These are phyloP conservation scores for Ensete glaucum DNA, from an alignment of 176 grass and related monocot species.

Conservation along the genomic window DNA sequence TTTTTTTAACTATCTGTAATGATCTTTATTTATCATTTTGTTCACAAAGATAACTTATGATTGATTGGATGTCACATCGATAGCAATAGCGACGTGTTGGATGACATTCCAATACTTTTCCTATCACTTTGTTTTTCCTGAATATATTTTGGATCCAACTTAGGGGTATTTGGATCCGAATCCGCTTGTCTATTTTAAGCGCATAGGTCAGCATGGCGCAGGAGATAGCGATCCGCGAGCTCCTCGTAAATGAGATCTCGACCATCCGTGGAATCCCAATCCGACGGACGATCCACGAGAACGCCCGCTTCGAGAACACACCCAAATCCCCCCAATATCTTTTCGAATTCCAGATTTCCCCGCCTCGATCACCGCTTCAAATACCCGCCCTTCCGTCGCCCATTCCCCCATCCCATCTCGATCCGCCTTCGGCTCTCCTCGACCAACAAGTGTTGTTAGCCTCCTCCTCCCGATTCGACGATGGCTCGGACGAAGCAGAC, in stretches of 20 bases:
- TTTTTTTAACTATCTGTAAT: no score
- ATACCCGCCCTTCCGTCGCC: background rate
- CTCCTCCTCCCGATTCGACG: background rate
- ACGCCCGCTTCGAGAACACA: background rate
- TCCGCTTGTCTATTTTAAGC: no score
- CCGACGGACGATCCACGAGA: constrained; percentile 34
- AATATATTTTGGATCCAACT: no score
- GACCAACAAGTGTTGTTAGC: background rate
- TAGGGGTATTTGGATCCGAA: no score
- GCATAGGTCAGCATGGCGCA: no score
- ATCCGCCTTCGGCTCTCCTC: background rate
- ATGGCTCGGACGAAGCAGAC: constrained; percentile 92
- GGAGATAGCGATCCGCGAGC: constrained; percentile 18
- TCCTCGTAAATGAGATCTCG: background rate
- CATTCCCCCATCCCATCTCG: background rate
- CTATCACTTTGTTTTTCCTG: no score
- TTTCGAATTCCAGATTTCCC: constrained; percentile 3
- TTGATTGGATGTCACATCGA: no score
- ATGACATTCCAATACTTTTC: no score
- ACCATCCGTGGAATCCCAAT: constrained; percentile 18
- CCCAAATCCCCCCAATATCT: constrained; percentile 2
- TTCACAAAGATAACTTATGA: no score
- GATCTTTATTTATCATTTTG: no score
- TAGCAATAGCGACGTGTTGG: no score
- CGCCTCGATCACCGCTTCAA: constrained; percentile 29